Base-by-base conservation (phyloP, 2,329 filamentous ascomycete genomes). In the Cladosporium sp. region DNA sequence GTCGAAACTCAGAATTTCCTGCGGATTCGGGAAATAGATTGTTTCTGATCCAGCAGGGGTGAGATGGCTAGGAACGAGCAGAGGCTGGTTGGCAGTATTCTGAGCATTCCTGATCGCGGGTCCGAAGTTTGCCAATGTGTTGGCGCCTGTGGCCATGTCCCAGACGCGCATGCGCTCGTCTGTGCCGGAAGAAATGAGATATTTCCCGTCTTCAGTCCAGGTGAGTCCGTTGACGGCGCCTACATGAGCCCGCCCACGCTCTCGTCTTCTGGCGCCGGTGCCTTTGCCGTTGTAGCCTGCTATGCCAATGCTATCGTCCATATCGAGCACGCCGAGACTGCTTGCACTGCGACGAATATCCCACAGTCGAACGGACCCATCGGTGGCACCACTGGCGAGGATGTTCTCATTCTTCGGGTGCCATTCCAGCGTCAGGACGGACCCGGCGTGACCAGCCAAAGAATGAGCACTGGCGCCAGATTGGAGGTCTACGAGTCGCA, bases 61-160 rank as follows among this genome's bases (percentile, higher is more conserved):
- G 25, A 88, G 70, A 7, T 82, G 78, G 0, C 78, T 78, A 0
- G 92, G 90, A 82, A 86, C 64, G 77, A 82, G 56, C 62, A 81
- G 51, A 63, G 78, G 73, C 64, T 74, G 66, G 20, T 74, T 61
- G 5, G 73, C 69, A 3, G 76, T 75, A 2, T 76, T 73, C 8
- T 73, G 71, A 0, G 66, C 81, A 71, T 97, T 97, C 66, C 87
- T 88, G 40, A 97, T 81, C 28, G 86, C 81, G 0, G 92, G 89
- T 0, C 92, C 92, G 69, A 97, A 97, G 71, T 88, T 92, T 0
- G 89, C 89, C 5, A 97, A 83, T 0, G 90, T 95, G 72, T 97
- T 97, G 17, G 88, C 88, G 2, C 92, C 91, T 0, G 85, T 90
- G 0, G 80, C 80, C 1, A 89, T 84, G 70, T 96, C 84, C 93